phyloP scores from a whole-genome alignment of 2,329 filamentous ascomycete genomes.

The Penicillium sp. region DNA sequence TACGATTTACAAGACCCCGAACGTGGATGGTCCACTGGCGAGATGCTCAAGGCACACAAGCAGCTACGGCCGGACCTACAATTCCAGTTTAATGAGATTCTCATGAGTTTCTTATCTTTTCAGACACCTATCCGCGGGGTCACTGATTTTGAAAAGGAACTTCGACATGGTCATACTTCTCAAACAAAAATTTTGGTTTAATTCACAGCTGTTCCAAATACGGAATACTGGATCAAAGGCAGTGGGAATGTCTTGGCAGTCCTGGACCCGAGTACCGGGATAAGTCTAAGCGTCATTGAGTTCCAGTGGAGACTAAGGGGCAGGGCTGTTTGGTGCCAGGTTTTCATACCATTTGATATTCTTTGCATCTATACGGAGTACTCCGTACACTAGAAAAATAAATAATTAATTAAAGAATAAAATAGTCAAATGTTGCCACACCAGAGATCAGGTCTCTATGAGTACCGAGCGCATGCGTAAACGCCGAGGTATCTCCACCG shows the following conservation, averaged over 20 bases:
- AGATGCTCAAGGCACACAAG: conserved; percentile 37
- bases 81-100: conserved; percentile 41
- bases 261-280: conserved; percentile 14
- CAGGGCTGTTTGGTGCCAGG: neutral
- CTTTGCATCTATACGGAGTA: neutral
- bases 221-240: too few relatives aligned
- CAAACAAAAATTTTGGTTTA: too few relatives aligned
- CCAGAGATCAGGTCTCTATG: neutral
- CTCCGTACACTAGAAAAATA: too few relatives aligned
- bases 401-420: neutral
- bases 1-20: conserved; percentile 36
- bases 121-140: conserved; percentile 32
- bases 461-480: neutral
- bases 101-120: conserved; percentile 39
- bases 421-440: neutral
- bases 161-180: conserved; percentile 18
- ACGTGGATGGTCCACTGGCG: conserved; percentile 39
- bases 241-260: conserved; percentile 12
- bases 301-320: neutral
- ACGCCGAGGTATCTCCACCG: neutral
- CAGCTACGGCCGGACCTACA: conserved; percentile 37
- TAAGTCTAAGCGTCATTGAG: conserved; percentile 22
- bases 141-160: conserved; percentile 34
- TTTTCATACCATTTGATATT: neutral
- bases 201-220: too few relatives aligned